Evolutionary conservation across 495 filamentous ascomycete species (phyloP), one percentile per base, ranked within the genome.

Genomic region (Tetracladium marchalianum): DNA sequence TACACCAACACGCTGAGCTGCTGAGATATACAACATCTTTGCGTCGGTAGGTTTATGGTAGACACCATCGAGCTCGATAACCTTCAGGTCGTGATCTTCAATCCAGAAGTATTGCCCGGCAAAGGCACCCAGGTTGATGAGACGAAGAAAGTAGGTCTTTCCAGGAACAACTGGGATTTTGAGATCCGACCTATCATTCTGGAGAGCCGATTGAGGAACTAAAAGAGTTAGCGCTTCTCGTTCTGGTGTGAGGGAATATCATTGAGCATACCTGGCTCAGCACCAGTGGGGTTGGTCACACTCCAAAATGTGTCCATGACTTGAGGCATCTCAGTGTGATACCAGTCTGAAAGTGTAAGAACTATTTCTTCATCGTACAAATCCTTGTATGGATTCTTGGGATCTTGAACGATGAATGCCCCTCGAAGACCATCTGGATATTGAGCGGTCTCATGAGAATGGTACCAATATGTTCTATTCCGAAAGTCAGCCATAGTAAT

Each of bases 351-450:
- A 34, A 86, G 54, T 2, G 73, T 76, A 34, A 80, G 46, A 0
- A 73, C 65, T 48, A 78, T 58, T 59, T 88, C 83, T 46, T 82
- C 75, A 36, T 84, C 80, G 54, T 84, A 87, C 53, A 75, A 60
- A 44, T 68, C 73, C 31, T 61, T 54, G 55, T 76, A 84, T 4
- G 82, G 83, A 11, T 68, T 63, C 0, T 75, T 51, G 3, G 75
- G 74, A 54, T 89, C 84, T 40, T 87, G 74, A 33, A 92, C 66
- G 36, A 90, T 77, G 34, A 92, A 60, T 0, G 84, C 74, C 1
- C 81, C 82, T 38, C 82, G 71, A 31, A 85, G 71, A 31, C 85
- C 85, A 57, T 90, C 85, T 1, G 85, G 81, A 43, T 87, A 88
- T 57, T 85, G 83, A 5, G 68, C 73, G 36, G 66, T 65, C 11